Conservation (phyloP, 2,329 filamentous ascomycete species). For the Magnaporthiopsis incrustans region DNA sequence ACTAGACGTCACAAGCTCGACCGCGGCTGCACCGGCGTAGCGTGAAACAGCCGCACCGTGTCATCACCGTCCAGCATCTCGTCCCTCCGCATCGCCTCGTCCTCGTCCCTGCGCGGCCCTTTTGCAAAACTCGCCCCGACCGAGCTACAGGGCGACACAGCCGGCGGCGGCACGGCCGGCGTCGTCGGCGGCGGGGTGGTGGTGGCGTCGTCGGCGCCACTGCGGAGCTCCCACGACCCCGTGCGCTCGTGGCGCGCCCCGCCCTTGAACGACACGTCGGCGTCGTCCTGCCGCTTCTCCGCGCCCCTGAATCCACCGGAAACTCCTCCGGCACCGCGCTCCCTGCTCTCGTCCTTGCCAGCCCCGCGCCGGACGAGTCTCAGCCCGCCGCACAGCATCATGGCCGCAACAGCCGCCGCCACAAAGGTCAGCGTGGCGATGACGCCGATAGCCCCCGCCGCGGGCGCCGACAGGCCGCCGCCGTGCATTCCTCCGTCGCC, state of each 20-base stretch:
- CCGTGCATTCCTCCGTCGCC: neutral
- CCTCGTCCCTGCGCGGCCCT: too few species aligned
- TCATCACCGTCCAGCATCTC: too few species aligned
- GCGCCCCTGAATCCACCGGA: constrained; percentile 31
- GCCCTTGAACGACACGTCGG: constrained; percentile 32
- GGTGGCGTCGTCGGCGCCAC: constrained; percentile 10
- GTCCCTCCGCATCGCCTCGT: too few species aligned
- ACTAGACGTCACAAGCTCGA: too few species aligned
- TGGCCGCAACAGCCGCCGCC: constrained; percentile 15
- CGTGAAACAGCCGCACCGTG: too few species aligned
- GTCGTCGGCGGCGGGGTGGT: too few species aligned
- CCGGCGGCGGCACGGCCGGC: too few species aligned
- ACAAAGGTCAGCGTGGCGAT: constrained; percentile 28
- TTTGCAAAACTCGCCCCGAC: too few species aligned
- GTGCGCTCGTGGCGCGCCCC: constrained; percentile 32
- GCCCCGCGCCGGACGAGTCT: constrained; percentile 21
- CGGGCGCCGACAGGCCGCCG: constrained; percentile 22
- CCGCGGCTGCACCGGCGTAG: too few species aligned
- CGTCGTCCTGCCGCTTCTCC: constrained; percentile 36
- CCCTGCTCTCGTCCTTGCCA: constrained; percentile 33
- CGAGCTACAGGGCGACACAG: too few species aligned
- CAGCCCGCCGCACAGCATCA: constrained; percentile 14
- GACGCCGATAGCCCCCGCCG: constrained; percentile 41
- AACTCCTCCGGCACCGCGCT: constrained; percentile 30
- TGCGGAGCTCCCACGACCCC: constrained; percentile 41